Evolutionary conservation across 176 grass and related monocot species (phyloP), one percentile per base, ranked within the genome.

Genomic region (Oryza brachyantha): DNA sequence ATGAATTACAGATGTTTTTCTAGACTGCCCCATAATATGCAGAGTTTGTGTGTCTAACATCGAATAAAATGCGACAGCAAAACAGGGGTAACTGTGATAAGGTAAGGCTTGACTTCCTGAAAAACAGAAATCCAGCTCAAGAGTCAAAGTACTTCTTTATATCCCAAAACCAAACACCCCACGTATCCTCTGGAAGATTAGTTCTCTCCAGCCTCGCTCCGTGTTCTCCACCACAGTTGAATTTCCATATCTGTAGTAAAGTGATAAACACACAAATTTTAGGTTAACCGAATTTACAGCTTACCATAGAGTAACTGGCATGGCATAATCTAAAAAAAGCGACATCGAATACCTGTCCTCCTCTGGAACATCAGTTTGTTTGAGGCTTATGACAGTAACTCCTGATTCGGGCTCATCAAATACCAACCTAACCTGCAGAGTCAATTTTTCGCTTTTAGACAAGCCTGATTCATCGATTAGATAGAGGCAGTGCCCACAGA

Each of bases 301-400:
- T n/a, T n/a, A n/a, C n/a, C n/a, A n/a, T n/a, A n/a, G n/a, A n/a
- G n/a, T n/a, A n/a, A n/a, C n/a, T n/a, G n/a, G n/a, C n/a, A n/a
- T n/a, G n/a, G n/a, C n/a, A n/a, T n/a, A n/a, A n/a, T n/a, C n/a
- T n/a, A n/a, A n/a, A n/a, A n/a, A n/a, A n/a, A n/a, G n/a, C n/a
- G n/a, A n/a, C n/a, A n/a, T n/a, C n/a, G n/a, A n/a, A n/a, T 89
- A 93, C 96, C 87, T 99, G 77, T 99, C 96, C 86, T 99, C 96
- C 74, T 87, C 90, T 40, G 96, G 96, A n/a, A 95, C 86, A 81
- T 99, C 85, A 22, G 92, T 95, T 81, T 99, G 96, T 68, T 81
- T 93, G 61, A 99, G 90, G 62, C 87, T 99, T 79, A 95, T 86
- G 45, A 93, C 80, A n/a, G 96, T 95, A 50, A 93, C 81, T 74